Percentiles rank a stretch among this genome's conserved stretches.
These are phyloP conservation scores for Xylaria acuta DNA, from an alignment of 495 filamentous ascomycete genomes.

Conservation along the genomic window DNA sequence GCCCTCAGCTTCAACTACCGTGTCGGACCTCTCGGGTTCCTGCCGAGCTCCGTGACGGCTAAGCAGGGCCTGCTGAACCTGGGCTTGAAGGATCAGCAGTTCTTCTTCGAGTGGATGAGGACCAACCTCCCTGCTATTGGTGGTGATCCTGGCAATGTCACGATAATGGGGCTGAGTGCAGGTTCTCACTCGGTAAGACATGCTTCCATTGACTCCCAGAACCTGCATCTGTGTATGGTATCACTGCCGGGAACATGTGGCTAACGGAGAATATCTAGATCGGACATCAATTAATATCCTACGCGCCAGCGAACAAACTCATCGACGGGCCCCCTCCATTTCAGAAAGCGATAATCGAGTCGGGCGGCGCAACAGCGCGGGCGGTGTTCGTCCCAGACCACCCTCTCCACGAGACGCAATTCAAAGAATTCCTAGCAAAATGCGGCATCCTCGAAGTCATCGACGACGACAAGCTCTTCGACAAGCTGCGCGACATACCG, in stretches of 20 bases:
- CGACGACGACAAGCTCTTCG: slow-evolving; percentile 54
- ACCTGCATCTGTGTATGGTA: neutral
- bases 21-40: slow-evolving; percentile 70
- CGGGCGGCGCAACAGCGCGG: slow-evolving; percentile 66
- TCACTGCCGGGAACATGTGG: neutral
- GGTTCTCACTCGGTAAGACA: slow-evolving; percentile 64
- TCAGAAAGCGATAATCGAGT: slow-evolving; percentile 68
- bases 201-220: slow-evolving; percentile 36
- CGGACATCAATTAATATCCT: slow-evolving; percentile 68
- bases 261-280: slow-evolving; percentile 50
- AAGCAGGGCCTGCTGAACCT: slow-evolving; percentile 67
- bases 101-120: slow-evolving; percentile 69
- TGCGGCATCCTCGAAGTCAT: slow-evolving; percentile 48
- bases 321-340: slow-evolving; percentile 53
- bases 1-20: slow-evolving; percentile 73
- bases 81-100: slow-evolving; percentile 72
- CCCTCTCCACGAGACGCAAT: slow-evolving; percentile 64
- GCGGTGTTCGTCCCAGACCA: slow-evolving; percentile 62
- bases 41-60: slow-evolving; percentile 59
- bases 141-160: slow-evolving; percentile 67
- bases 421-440: slow-evolving; percentile 60
- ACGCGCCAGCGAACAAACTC: slow-evolving; percentile 39
- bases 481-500: slow-evolving; percentile 58
- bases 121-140: slow-evolving; percentile 67
- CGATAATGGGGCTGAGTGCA: slow-evolving; percentile 70